phyloP scores from a whole-genome alignment of 2,329 filamentous ascomycete genomes.

The Trichoderma lentiforme region DNA sequence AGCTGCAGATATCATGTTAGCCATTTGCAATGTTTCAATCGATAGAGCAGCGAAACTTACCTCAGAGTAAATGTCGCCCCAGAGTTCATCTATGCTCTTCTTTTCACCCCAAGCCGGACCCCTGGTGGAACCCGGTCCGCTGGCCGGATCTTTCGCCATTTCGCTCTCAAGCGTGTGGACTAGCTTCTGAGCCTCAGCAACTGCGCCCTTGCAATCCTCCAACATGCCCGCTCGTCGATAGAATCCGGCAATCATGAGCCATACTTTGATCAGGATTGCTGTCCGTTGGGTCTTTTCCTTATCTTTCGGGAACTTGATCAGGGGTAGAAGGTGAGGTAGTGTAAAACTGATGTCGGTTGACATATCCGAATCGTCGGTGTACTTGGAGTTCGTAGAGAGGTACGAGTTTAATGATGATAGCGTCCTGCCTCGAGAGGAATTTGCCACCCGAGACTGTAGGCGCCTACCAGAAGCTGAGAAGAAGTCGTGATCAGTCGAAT shows the following conservation, averaged over 20 bases:
- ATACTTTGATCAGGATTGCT: slow-evolving; percentile 68
- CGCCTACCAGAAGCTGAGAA: slow-evolving; percentile 43
- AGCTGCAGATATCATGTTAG: slow-evolving; percentile 40
- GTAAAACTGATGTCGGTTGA: slow-evolving; percentile 42
- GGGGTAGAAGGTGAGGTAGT: slow-evolving; percentile 46
- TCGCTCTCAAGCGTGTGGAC: slow-evolving; percentile 69
- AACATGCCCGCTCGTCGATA: slow-evolving; percentile 79
- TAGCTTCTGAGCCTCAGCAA: slow-evolving; percentile 76
- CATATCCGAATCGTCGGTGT: slow-evolving; percentile 40
- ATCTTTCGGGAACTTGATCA: slow-evolving; percentile 53
- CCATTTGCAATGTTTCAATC: slow-evolving; percentile 6
- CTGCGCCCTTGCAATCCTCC: slow-evolving; percentile 75
- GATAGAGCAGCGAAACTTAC: slow-evolving; percentile 46
- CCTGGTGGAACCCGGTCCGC: slow-evolving; percentile 59
- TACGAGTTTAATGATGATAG: slow-evolving; percentile 46
- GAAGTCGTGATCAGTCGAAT: slow-evolving; percentile 41
- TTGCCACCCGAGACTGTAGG: slow-evolving; percentile 37
- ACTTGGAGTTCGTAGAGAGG: slow-evolving; percentile 39
- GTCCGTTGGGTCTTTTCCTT: slow-evolving; percentile 49
- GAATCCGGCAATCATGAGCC: slow-evolving; percentile 85
- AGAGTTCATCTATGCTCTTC: slow-evolving; percentile 78
- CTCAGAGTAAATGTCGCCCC: slow-evolving; percentile 80
- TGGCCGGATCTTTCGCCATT: slow-evolving; percentile 58
- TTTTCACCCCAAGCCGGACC: slow-evolving; percentile 72
- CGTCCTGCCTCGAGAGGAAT: slow-evolving; percentile 43